Percentiles rank a stretch among this genome's conserved stretches.
These are phyloP conservation scores for Chrysoporthe deuterocubensis DNA, from an alignment of 2,329 filamentous ascomycete genomes.

Conservation along the genomic window DNA sequence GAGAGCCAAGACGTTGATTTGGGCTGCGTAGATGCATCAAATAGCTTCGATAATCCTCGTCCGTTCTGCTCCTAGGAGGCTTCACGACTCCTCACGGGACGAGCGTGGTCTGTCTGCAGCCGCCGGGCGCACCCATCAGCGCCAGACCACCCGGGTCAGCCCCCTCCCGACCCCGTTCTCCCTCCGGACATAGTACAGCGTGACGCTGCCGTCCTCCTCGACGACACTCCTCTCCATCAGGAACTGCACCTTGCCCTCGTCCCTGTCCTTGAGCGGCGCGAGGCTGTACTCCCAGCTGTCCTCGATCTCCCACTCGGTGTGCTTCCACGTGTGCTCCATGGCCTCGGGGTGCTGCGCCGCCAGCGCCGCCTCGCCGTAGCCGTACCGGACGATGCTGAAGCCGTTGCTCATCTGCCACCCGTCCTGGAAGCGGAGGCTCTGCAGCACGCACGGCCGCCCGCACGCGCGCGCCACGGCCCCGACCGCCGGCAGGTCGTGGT, in stretches of 20 bases:
- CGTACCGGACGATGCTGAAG: constrained; percentile 45
- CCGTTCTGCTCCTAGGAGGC: background rate
- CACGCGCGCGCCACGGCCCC: constrained; percentile 43
- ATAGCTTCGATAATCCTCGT: background rate
- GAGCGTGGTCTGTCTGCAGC: background rate
- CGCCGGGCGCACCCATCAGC: background rate
- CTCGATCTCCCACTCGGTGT: constrained; percentile 24
- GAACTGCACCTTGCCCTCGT: constrained; percentile 29
- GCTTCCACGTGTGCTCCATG: constrained; percentile 43
- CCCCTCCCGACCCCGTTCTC: constrained; percentile 24
- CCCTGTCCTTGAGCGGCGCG: constrained; percentile 27
- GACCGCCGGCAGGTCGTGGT: constrained; percentile 40
- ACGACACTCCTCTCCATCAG: constrained; percentile 27
- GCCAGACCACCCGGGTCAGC: constrained; percentile 29
- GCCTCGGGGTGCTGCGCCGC: constrained; percentile 43
- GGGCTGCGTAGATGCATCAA: background rate
- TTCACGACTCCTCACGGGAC: background rate
- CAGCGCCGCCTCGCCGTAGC: constrained; percentile 35
- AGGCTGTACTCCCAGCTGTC: constrained; percentile 29
- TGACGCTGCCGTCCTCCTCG: constrained; percentile 20
- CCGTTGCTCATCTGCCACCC: constrained; percentile 45
- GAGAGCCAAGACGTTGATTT: background rate
- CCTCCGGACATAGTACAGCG: constrained; percentile 26
- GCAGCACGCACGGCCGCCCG: constrained; percentile 45
- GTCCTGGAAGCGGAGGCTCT: constrained; percentile 40